A percentile compares a stretch with the other conserved stretches of the same genome.
These are phyloP conservation scores for Aureobasidium leucospermi DNA, from an alignment of 2,329 filamentous ascomycete species.

Conservation along the genomic window DNA sequence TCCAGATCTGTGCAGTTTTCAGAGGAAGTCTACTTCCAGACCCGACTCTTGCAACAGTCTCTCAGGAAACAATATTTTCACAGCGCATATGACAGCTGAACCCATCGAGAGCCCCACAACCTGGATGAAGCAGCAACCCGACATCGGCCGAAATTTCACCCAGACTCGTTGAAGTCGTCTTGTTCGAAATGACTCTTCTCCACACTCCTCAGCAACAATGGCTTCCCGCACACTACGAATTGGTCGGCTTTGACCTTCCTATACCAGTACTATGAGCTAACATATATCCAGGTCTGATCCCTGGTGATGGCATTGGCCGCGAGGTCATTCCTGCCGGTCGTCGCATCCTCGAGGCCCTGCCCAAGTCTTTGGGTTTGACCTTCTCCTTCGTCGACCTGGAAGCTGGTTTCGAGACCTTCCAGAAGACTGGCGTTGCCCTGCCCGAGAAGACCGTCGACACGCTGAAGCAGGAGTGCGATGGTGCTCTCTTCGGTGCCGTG, in stretches of 20 bases:
- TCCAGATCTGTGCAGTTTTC: background rate
- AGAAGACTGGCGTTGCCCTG: conserved; percentile 78
- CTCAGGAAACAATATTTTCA: background rate
- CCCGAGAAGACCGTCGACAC: conserved; percentile 85
- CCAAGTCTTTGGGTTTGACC: conserved; percentile 79
- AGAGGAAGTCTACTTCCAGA: background rate
- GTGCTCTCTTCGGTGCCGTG: conserved; percentile 92
- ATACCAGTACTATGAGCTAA: background rate
- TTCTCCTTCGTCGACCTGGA: conserved; percentile 92
- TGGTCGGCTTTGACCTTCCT: conserved; percentile 41
- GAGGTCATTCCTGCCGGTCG: conserved; percentile 95
- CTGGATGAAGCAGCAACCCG: background rate
- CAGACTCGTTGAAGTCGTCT: background rate
- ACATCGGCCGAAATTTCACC: conserved; percentile 14
- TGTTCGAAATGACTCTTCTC: background rate
- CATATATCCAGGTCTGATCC: conserved; percentile 68
- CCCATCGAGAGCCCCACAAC: background rate
- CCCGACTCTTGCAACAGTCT: background rate
- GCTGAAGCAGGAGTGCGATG: conserved; percentile 87
- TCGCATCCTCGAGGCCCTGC: conserved; percentile 85
- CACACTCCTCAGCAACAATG: conserved; percentile 34
- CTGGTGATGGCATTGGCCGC: conserved; percentile 95
- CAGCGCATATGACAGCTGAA: background rate
- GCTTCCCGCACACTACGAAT: conserved; percentile 61
- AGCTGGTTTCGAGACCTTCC: conserved; percentile 89